These are phyloP conservation scores for Tricholoma saponaceum DNA, from an alignment of 768 basidiomycete genomes.

Conservation along the genomic window DNA sequence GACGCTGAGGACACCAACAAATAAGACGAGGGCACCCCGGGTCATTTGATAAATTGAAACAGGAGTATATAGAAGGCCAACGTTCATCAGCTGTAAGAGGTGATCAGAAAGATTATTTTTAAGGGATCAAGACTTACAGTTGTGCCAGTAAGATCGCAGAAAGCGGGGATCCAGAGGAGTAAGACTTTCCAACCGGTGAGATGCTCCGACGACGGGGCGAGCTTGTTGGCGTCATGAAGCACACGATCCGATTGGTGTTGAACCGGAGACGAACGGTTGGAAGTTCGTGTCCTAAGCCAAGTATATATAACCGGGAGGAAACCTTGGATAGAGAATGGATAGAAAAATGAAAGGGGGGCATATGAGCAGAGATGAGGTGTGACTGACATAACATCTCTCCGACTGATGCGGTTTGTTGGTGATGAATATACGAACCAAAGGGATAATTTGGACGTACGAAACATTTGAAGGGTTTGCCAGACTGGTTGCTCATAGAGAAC, in stretches of 20 bases:
- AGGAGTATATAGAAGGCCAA: conserved; percentile 92
- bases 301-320: conserved; percentile 81
- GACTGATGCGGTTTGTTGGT: conserved; percentile 45
- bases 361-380: conserved; percentile 20
- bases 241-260: conserved; percentile 53
- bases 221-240: conserved; percentile 30
- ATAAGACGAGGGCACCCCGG: conserved; percentile 87
- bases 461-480: conserved; percentile 91
- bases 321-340: conserved; percentile 44
- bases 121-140: conserved; percentile 50
- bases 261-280: conserved; percentile 42
- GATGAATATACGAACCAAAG: conserved; percentile 14
- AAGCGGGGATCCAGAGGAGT: conserved; percentile 84
- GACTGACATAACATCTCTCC: conserved; percentile 92
- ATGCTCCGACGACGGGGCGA: conserved; percentile 29
- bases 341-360: conserved; percentile 18
- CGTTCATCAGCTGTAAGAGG: conserved; percentile 74
- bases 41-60: conserved; percentile 99
- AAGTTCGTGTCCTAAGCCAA: conserved; percentile 41
- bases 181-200: conserved; percentile 68
- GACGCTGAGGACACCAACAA: conserved; percentile 89
- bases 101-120: conserved; percentile 1
- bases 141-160: conserved; percentile 88
- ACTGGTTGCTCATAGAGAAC: conserved; percentile 93
- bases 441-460: conserved; percentile 49